Evolutionary conservation across 306 rosid species (phyloP).

Genomic region (Sindora glabra): DNA sequence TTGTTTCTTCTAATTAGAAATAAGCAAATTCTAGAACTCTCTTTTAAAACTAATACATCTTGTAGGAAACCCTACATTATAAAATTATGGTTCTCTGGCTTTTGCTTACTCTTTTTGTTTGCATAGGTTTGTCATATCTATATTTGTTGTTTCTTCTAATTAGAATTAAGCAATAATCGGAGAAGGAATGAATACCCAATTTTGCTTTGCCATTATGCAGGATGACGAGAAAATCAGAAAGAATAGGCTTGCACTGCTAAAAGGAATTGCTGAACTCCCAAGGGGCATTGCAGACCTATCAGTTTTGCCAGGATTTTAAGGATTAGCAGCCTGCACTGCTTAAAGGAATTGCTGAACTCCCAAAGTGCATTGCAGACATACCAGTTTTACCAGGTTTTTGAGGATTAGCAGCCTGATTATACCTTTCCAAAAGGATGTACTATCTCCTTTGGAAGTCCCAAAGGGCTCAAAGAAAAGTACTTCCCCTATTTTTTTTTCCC

Average conservation of each 20-base stretch:
- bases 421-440: too few relatives aligned
- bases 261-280: slow-evolving; percentile 79
- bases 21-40: not conserved
- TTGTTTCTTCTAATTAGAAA: not conserved
- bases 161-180: not conserved
- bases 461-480: too few relatives aligned
- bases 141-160: not conserved
- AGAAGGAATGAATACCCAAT: not conserved
- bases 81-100: not conserved
- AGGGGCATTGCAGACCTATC: slow-evolving; percentile 82
- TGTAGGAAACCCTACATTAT: not conserved
- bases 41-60: not conserved
- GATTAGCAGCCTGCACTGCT: not conserved
- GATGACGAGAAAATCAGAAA: slow-evolving; percentile 68
- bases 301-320: slow-evolving; percentile 73
- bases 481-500: too few relatives aligned
- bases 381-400: too few relatives aligned
- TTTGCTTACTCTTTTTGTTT: not conserved
- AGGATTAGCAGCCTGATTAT: too few relatives aligned
- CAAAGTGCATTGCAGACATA: too few relatives aligned
- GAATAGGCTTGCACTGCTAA: slow-evolving; percentile 74
- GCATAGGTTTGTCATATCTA: not conserved
- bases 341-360: too few relatives aligned
- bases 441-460: too few relatives aligned
- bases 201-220: slow-evolving; percentile 24